Conservation (phyloP, 352 stramenopile species). For the Globisporangium megalacanthum region DNA sequence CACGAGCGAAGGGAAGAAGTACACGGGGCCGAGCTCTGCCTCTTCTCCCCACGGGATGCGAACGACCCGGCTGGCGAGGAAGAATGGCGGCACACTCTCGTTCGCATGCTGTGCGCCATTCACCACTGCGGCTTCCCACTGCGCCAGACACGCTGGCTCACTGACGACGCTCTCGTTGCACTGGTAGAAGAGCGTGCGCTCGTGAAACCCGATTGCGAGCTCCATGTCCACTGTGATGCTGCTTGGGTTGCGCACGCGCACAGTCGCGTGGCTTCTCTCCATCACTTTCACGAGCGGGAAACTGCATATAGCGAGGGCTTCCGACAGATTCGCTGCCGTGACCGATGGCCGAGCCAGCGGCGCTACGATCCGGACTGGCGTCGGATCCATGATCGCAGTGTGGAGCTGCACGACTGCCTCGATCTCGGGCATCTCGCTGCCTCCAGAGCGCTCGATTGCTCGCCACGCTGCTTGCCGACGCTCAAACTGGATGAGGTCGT, state of each 20-base stretch:
- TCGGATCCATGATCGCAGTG: conserved; percentile 30
- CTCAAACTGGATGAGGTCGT: conserved; percentile 28
- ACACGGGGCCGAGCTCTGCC: conserved; percentile 45
- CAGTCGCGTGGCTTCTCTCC: conserved; percentile 15
- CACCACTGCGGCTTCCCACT: conserved; percentile 22
- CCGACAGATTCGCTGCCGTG: conserved; percentile 8
- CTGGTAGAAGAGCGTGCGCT: conserved; percentile 41
- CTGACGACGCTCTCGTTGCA: conserved; percentile 23
- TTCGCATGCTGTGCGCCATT: background rate
- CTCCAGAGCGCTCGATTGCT: background rate
- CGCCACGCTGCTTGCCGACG: conserved; percentile 30
- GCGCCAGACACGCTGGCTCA: conserved; percentile 24
- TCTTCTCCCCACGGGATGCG: conserved; percentile 19
- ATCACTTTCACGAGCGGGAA: conserved; percentile 42
- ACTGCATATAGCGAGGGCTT: background rate
- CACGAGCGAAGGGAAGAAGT: conserved; percentile 45
- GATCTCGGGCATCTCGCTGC: background rate
- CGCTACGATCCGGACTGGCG: conserved; percentile 24
- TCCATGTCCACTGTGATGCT: conserved; percentile 46
- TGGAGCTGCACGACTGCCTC: conserved; percentile 25
- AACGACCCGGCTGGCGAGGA: conserved; percentile 21
- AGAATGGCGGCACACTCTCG: conserved; percentile 26
- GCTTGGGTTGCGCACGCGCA: conserved; percentile 45
- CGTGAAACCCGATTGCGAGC: conserved; percentile 25
- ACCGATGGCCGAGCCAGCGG: conserved; percentile 30